Evolutionary conservation across 2,329 filamentous ascomycete species (phyloP).

Genomic region (Tolypocladium sp.): DNA sequence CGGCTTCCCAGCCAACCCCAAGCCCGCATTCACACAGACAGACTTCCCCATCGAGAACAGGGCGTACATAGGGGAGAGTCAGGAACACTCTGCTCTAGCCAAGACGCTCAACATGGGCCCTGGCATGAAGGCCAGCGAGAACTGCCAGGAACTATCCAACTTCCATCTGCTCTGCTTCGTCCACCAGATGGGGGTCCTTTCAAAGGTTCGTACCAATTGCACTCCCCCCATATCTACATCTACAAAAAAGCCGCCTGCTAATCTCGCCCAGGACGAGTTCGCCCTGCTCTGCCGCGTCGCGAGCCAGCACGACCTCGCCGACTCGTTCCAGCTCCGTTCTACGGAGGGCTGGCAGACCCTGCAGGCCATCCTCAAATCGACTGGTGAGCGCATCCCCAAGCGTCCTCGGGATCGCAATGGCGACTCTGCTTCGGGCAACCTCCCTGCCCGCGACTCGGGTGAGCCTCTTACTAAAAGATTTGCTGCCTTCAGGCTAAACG

Average conservation of each 20-base stretch:
- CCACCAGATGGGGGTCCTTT: constrained; percentile 69
- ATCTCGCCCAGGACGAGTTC: constrained; percentile 69
- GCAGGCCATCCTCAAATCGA: constrained; percentile 86
- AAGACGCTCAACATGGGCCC: constrained; percentile 57
- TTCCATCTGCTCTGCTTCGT: constrained; percentile 93
- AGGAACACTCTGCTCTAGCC: constrained; percentile 63
- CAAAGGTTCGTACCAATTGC: constrained; percentile 55
- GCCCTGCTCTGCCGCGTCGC: constrained; percentile 77
- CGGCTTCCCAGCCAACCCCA: constrained; percentile 77
- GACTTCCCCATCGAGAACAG: constrained; percentile 89
- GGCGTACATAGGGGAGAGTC: constrained; percentile 73
- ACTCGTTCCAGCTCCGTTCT: constrained; percentile 74
- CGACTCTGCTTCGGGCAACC: constrained; percentile 12
- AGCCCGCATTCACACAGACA: constrained; percentile 64
- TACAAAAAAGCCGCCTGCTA: not conserved
- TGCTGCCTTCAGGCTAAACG: constrained; percentile 56
- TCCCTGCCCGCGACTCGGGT: constrained; percentile 26
- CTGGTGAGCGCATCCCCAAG: constrained; percentile 92
- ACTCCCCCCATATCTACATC: not conserved
- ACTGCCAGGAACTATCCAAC: constrained; percentile 68
- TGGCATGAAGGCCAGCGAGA: constrained; percentile 50
- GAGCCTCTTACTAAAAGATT: constrained; percentile 57
- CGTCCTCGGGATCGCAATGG: constrained; percentile 39
- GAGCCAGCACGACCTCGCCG: constrained; percentile 67
- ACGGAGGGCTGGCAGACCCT: constrained; percentile 91